Conservation (phyloP, 2,329 filamentous ascomycete genomes). For the Gaeumannomyces tritici region DNA sequence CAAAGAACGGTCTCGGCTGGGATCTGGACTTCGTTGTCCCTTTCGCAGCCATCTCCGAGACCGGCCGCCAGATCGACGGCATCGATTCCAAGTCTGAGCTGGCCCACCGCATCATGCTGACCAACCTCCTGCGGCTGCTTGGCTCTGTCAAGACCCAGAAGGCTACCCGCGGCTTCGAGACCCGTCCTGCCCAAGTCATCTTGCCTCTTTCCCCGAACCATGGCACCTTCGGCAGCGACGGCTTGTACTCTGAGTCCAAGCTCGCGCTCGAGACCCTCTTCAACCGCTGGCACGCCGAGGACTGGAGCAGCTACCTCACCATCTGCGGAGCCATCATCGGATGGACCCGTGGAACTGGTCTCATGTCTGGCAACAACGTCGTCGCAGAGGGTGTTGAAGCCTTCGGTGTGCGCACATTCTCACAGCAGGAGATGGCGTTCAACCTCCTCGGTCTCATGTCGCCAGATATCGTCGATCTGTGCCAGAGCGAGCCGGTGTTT, state of each 20-base stretch:
- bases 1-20: slow-evolving; percentile 95
- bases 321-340: slow-evolving; percentile 31
- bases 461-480: slow-evolving; percentile 85
- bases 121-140: slow-evolving; percentile 85
- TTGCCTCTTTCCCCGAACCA: slow-evolving; percentile 95
- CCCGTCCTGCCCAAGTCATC: slow-evolving; percentile 91
- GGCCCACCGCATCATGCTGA: slow-evolving; percentile 97
- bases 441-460: slow-evolving; percentile 96
- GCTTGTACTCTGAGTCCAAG: slow-evolving; percentile 60
- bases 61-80: slow-evolving; percentile 91
- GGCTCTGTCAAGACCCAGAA: slow-evolving; percentile 90
- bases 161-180: slow-evolving; percentile 78
- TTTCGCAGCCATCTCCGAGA: slow-evolving; percentile 95
- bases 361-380: slow-evolving; percentile 94
- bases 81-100: slow-evolving; percentile 98
- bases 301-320: slow-evolving; percentile 25
- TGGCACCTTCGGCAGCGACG: slow-evolving; percentile 95
- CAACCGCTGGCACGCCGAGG: slow-evolving; percentile 22
- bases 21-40: slow-evolving; percentile 94
- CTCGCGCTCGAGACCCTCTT: slow-evolving; percentile 25
- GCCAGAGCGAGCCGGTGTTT: slow-evolving; percentile 91
- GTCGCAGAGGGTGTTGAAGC: slow-evolving; percentile 95
- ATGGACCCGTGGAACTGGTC: slow-evolving; percentile 32
- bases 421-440: slow-evolving; percentile 99
- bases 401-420: slow-evolving; percentile 95